These are phyloP conservation scores for Naganishia randhawae DNA, from an alignment of 768 basidiomycete species.

Conservation along the genomic window DNA sequence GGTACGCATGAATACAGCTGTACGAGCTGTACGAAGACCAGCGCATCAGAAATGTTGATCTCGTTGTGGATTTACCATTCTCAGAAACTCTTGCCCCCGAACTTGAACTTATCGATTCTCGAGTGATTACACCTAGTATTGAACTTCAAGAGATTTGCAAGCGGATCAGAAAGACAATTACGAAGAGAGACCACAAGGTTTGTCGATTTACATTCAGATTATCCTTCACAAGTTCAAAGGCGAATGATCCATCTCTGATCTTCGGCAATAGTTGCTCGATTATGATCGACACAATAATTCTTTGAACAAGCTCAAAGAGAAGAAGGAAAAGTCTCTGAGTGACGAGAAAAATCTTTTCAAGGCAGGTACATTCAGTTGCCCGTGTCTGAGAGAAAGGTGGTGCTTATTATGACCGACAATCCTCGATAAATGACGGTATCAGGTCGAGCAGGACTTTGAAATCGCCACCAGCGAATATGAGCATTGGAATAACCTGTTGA, in stretches of 20 bases:
- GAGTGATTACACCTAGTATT: conserved; percentile 79
- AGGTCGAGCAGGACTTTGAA: conserved; percentile 97
- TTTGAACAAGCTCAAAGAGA: conserved; percentile 88
- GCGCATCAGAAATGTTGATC: not conserved
- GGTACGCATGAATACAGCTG: conserved; percentile 31
- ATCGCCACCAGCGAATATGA: conserved; percentile 87
- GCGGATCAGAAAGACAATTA: conserved; percentile 84
- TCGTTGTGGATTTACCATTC: not conserved
- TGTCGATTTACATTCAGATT: conserved; percentile 30
- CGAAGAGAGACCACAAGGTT: conserved; percentile 95
- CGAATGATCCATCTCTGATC: not conserved
- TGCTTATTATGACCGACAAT: not conserved
- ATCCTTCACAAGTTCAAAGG: not conserved
- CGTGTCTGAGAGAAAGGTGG: not conserved
- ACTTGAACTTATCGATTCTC: conserved; percentile 84
- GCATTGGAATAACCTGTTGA: conserved; percentile 81
- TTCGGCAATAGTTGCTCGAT: conserved; percentile 65
- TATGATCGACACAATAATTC: conserved; percentile 96
- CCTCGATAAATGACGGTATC: not conserved
- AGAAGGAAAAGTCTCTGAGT: conserved; percentile 92
- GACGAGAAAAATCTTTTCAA: conserved; percentile 98
- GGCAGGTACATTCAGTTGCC: conserved; percentile 53
- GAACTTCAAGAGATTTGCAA: conserved; percentile 84
- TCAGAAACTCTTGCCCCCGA: conserved; percentile 73
- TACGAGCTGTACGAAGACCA: not conserved